A percentile compares a stretch with the other conserved stretches of the same genome.
Conservation (phyloP, 2,329 filamentous ascomycete species). For the Lojkania enalia region DNA sequence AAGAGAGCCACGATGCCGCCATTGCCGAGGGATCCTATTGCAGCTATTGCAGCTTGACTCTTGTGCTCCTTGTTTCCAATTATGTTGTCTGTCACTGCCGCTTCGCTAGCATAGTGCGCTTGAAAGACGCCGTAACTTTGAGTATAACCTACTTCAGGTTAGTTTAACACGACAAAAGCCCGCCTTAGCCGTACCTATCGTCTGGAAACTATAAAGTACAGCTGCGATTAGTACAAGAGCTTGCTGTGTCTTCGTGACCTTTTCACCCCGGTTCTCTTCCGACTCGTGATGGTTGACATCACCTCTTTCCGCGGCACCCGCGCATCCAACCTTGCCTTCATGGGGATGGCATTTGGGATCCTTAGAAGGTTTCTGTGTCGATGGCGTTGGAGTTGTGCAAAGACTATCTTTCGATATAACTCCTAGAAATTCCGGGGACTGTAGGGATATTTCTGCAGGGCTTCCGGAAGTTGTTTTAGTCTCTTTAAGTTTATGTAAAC, state of each 20-base stretch:
- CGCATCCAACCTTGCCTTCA: no score
- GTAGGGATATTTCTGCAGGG: no score
- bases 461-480: no score
- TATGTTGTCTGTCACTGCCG: constrained; percentile 17
- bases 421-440: no score
- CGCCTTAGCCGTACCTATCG: constrained; percentile 15
- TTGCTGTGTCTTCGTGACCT: constrained; percentile 21
- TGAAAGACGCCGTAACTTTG: constrained; percentile 29
- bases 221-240: constrained; percentile 17
- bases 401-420: no score
- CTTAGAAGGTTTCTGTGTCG: no score
- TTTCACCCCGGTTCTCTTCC: constrained; percentile 10
- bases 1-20: constrained; percentile 25
- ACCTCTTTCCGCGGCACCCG: no score
- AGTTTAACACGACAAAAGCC: constrained; percentile 1
- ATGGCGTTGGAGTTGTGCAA: no score
- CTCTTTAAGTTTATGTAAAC: no score
- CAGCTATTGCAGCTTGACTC: constrained; percentile 18
- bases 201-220: constrained; percentile 18
- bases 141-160: constrained; percentile 17
- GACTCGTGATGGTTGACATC: no score
- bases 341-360: no score
- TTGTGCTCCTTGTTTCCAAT: constrained; percentile 13
- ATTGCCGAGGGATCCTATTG: constrained; percentile 23
- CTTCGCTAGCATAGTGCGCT: constrained; percentile 23